Base-by-base conservation (phyloP, 2,329 filamentous ascomycete genomes). In the Fusarium aywerte region DNA sequence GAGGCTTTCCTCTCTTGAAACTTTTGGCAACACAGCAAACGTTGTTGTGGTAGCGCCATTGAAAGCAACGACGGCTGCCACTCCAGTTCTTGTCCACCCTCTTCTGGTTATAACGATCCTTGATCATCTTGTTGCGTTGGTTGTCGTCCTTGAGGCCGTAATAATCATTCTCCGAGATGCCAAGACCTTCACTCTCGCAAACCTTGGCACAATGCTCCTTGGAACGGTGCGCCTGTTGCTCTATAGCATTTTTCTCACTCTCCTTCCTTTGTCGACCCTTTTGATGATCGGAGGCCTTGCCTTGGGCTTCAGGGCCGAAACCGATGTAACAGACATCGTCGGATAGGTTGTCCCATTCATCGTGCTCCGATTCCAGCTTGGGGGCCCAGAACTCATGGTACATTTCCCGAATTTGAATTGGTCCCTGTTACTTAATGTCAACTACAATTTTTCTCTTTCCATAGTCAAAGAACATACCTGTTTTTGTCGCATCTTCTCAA, bases 301-400 rank as follows among this genome's bases (percentile, higher is more conserved):
- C 66, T 63, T 81, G 79, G 3, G 75, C 76, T 2, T 70, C 74
- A 5, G 77, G 74, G 29, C 79, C 78, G 15, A 77, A 78, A 43
- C 75, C 80, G 58, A 80, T 74, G 65, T 83, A 84, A 66, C 80
- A 82, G 12, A 76, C 76, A 45, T 84, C 82, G 25, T 85, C 80
- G 5, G 84, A 82, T 6, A 82, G 68, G 67, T 87, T 87, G 70
- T 86, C 81, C 84, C 84, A 87, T 48, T 85, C 77, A 10, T 82
- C 77, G 16, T 82, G 80, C 35, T 74, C 71, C 6, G 76, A 68
- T 29, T 78, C 73, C 64, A 86, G 75, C 27, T 81, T 78, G 3
- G 80, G 81, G 3, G 75, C 77, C 56, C 86, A 80, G 59, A 86
- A 81, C 49, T 80, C 75, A 5, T 83, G 69, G 69, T 84, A 87